These are phyloP conservation scores for Helotiales sp. DNA, from an alignment of 2,329 filamentous ascomycete genomes.

Conservation along the genomic window DNA sequence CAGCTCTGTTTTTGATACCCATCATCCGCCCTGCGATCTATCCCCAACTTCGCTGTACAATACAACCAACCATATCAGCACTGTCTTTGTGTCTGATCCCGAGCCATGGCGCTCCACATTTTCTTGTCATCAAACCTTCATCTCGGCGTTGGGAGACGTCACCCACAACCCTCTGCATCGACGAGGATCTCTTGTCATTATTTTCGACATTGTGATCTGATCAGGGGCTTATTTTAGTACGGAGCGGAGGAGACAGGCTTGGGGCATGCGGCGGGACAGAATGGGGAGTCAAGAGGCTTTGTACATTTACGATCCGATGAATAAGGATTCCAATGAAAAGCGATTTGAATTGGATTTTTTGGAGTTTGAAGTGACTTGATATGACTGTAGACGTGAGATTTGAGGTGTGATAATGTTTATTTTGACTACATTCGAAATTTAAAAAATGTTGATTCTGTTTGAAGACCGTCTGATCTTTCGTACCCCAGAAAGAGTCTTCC, in stretches of 20 bases:
- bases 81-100: conserved; percentile 23
- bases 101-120: conserved; percentile 35
- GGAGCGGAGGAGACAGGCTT: not conserved
- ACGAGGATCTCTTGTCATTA: conserved; percentile 32
- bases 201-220: conserved; percentile 38
- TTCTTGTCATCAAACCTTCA: conserved; percentile 38
- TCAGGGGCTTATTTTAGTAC: conserved; percentile 38
- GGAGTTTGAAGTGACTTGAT: conserved; percentile 16
- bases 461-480: no score
- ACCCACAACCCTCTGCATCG: conserved; percentile 40
- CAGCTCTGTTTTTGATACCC: conserved; percentile 31
- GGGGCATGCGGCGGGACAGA: conserved; percentile 6
- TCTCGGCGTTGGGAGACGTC: conserved; percentile 40
- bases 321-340: conserved; percentile 31
- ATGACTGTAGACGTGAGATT: not conserved
- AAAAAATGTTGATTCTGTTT: no score
- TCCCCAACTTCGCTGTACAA: conserved; percentile 35
- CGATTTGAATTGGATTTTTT: conserved; percentile 14
- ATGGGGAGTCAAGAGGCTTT: conserved; percentile 20
- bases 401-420: no score
- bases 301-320: conserved; percentile 40
- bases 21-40: conserved; percentile 27
- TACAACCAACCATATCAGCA: conserved; percentile 30
- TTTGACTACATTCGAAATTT: no score
- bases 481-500: no score